A percentile compares a stretch with the other conserved stretches of the same genome.
Conservation (phyloP, 2,329 filamentous ascomycete species). For the Aphanoascus verrucosus region DNA sequence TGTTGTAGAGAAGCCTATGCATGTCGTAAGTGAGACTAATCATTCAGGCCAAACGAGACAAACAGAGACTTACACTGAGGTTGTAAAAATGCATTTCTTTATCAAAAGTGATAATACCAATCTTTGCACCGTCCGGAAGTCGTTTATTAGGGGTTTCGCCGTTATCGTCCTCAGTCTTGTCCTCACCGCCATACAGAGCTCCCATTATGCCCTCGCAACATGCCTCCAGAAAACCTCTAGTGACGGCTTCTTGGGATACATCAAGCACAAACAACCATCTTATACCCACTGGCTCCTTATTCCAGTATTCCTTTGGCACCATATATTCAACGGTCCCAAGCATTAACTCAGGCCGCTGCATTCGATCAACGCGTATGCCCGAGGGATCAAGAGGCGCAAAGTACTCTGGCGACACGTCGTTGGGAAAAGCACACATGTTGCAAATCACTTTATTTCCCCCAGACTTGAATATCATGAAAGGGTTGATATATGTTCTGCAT, state of each 20-base stretch:
- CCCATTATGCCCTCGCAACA: conserved; percentile 81
- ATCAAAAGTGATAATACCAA: conserved; percentile 93
- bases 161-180: conserved; percentile 39
- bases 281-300: conserved; percentile 78
- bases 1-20: conserved; percentile 60
- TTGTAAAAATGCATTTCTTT: conserved; percentile 98
- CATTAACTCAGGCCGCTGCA: conserved; percentile 79
- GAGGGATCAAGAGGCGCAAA: conserved; percentile 83
- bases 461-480: conserved; percentile 93
- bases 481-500: conserved; percentile 95
- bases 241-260: conserved; percentile 81
- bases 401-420: conserved; percentile 85
- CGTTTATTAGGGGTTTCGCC: conserved; percentile 44
- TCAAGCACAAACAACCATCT: conserved; percentile 88
- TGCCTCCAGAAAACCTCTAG: conserved; percentile 79
- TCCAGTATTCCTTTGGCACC: conserved; percentile 98
- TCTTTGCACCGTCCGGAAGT: conserved; percentile 69
- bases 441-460: conserved; percentile 96
- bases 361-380: conserved; percentile 75
- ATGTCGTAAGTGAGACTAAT: conserved; percentile 18
- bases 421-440: conserved; percentile 95
- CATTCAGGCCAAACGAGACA: conserved; percentile 9
- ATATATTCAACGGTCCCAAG: conserved; percentile 91
- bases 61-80: conserved; percentile 52
- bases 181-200: conserved; percentile 63